Base-by-base conservation (phyloP, 176 grass and related monocot genomes). In the Elaeis guineensis region DNA sequence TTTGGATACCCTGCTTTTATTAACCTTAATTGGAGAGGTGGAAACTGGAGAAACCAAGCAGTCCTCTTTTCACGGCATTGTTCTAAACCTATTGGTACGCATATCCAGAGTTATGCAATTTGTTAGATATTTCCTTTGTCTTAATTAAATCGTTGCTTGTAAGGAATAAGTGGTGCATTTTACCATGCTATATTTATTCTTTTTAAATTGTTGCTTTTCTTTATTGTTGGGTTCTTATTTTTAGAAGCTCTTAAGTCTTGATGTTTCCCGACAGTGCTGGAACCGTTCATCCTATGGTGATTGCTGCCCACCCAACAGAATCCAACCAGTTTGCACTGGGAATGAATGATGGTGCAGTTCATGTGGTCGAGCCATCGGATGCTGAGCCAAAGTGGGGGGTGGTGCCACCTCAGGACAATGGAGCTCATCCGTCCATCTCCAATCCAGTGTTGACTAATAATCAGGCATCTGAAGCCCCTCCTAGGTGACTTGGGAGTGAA, bases 281-380 rank as follows among this genome's bases (percentile, higher is more conserved):
- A 55, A 74, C 55, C 3, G 63, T 74, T 39, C 78, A 81, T 56
- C 94, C 94, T 0, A 79, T 80, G 79, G 94, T 99, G 49, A 63
- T 99, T 22, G 94, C 94, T 44, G 88, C 94, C 4, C 94, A 99
- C 70, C 94, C 94, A 3, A 72, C 83, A 64, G 94, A 99, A 58
- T 64, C 88, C 44, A 89, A 99, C 79, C 94, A 99, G 77, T 86
- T 99, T 6, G 94, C 94, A 17, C 71, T 99, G 0, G 93, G 93
- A 67, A 98, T 98, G 93, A 92, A 73, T 0, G 93, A 98, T 8
- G 93, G 93, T 8, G 69, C 82, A 19, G 93, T 98, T 21, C 79
- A 89, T 76, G 93, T 98, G 58, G 77, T 98, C 29, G 93, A 98
- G 78, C 94, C 94, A 0, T 80, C 89, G 24, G 94, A 89, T 1